Conservation (phyloP, 768 basidiomycete genomes). For the Solioccasus polychromus region DNA sequence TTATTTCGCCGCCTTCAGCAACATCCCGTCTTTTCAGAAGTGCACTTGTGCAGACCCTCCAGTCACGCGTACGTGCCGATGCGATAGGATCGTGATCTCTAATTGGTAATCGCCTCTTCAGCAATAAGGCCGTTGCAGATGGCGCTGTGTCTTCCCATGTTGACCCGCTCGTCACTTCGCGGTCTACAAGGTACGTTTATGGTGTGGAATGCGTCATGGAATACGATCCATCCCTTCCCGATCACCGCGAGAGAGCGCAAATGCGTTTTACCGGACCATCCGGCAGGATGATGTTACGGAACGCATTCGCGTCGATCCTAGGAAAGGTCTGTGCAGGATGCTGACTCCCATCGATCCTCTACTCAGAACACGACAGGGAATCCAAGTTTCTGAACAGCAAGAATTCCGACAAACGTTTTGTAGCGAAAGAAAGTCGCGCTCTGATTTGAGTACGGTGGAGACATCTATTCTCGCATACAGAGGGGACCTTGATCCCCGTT, state of each 20-base stretch:
- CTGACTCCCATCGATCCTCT: neutral
- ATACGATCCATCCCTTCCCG: conserved; percentile 30
- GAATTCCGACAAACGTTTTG: conserved; percentile 17
- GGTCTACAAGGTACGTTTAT: conserved; percentile 42
- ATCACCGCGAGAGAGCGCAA: conserved; percentile 34
- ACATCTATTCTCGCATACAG: conserved; percentile 15
- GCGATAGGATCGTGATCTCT: too few relatives aligned
- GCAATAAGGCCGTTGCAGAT: conserved; percentile 50
- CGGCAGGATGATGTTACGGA: conserved; percentile 31
- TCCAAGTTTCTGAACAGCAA: conserved; percentile 18
- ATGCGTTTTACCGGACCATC: conserved; percentile 19
- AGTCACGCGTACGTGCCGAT: conserved; percentile 44
- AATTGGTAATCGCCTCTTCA: conserved; percentile 3
- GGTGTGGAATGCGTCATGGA: conserved; percentile 28
- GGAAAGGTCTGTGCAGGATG: conserved; percentile 16
- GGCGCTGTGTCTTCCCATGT: conserved; percentile 40
- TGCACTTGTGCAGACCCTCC: conserved; percentile 46
- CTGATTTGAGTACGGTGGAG: neutral
- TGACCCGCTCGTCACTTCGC: conserved; percentile 44
- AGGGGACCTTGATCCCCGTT: conserved; percentile 9
- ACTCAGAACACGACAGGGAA: conserved; percentile 1
- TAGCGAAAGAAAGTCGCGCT: neutral
- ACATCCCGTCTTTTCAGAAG: conserved; percentile 32
- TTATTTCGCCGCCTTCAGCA: conserved; percentile 41
- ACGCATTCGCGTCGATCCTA: conserved; percentile 38